Evolutionary conservation across 192 early-diverging fungal species (phyloP).

Genomic region (Gonapodya prolifera): DNA sequence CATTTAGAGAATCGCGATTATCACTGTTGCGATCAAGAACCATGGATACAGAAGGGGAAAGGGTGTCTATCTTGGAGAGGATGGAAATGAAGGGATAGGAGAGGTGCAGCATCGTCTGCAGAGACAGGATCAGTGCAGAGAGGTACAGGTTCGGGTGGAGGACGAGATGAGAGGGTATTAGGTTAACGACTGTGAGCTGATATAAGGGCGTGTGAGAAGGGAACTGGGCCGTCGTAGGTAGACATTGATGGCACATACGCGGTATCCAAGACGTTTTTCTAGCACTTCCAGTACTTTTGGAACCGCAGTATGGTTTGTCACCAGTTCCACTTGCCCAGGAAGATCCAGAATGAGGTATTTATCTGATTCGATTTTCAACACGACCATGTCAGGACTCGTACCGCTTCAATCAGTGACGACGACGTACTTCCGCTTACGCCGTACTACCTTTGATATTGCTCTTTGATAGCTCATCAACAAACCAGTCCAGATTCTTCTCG

Average conservation of each 20-base stretch:
- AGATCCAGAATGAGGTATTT: constrained; percentile 44
- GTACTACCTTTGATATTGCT: constrained; percentile 21
- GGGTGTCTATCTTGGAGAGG: constrained; percentile 38
- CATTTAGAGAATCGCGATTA: not conserved
- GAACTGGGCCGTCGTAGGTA: not conserved
- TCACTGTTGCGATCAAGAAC: constrained; percentile 23
- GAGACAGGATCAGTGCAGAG: constrained; percentile 73
- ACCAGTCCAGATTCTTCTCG: constrained; percentile 47
- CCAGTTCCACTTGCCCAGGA: constrained; percentile 50
- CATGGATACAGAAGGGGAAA: constrained; percentile 52
- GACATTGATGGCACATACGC: not conserved
- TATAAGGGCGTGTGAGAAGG: not conserved
- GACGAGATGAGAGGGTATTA: constrained; percentile 88
- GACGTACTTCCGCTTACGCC: constrained; percentile 5
- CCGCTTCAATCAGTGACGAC: constrained; percentile 3
- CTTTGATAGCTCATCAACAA: constrained; percentile 18
- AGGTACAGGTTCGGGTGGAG: constrained; percentile 86
- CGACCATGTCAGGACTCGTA: too few species aligned
- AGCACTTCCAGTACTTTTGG: not conserved
- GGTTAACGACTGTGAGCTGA: constrained; percentile 30
- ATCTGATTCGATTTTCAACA: constrained; percentile 12
- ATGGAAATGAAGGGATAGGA: constrained; percentile 41
- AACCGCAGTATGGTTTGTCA: constrained; percentile 21
- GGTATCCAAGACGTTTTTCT: not conserved
- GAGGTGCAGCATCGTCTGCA: constrained; percentile 58